phyloP scores from a whole-genome alignment of 75 land plant species.

The Sequoia sempervirens region DNA sequence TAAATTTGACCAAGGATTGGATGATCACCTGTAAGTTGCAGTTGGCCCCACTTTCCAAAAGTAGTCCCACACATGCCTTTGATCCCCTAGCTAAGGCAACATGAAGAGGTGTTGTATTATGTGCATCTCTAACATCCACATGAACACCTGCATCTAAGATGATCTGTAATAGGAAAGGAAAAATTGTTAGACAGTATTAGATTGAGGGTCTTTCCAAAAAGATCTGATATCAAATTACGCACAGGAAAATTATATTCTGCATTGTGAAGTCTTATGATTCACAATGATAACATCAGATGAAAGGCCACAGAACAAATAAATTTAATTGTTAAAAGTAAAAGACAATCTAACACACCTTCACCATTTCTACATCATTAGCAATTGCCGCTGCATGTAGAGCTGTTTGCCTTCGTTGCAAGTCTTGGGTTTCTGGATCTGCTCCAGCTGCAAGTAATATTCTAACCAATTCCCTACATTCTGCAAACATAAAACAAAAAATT shows the following conservation, averaged over 20 bases:
- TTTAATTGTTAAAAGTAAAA: conserved; percentile 3
- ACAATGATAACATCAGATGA: neutral
- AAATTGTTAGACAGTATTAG: neutral
- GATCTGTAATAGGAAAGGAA: conserved; percentile 36
- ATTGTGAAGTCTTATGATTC: neutral
- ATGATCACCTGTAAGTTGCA: conserved; percentile 77
- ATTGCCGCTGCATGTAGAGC: conserved; percentile 83
- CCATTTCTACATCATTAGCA: conserved; percentile 82
- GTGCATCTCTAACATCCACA: conserved; percentile 69
- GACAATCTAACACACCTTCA: conserved; percentile 47
- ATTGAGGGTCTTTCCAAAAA: neutral
- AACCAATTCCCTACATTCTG: conserved; percentile 89
- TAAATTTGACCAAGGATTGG: neutral
- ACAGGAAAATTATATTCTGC: neutral
- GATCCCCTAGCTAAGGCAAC: conserved; percentile 90
- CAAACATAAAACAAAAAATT: neutral
- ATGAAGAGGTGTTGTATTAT: conserved; percentile 83
- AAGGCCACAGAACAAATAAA: neutral
- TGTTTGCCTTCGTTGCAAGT: conserved; percentile 57
- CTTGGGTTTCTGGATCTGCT: conserved; percentile 76
- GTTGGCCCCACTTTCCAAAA: conserved; percentile 76
- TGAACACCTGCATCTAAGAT: conserved; percentile 87
- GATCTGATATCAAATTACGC: neutral
- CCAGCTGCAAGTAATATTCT: conserved; percentile 74
- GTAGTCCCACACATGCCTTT: conserved; percentile 77